These are phyloP conservation scores for Tephrocybe sp. DNA, from an alignment of 768 basidiomycete genomes.

Conservation along the genomic window DNA sequence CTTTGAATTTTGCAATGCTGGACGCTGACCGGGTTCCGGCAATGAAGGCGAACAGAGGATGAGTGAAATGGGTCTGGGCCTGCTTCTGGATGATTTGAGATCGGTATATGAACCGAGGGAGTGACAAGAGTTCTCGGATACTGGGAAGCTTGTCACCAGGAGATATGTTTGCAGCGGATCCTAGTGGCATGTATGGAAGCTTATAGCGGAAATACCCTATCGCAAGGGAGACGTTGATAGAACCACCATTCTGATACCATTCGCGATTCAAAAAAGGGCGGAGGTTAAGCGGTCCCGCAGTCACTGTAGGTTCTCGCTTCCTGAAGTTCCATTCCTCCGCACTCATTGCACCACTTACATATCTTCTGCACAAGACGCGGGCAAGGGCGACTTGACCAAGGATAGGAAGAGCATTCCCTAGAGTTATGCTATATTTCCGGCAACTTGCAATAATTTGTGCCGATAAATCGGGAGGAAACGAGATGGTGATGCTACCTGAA, in stretches of 20 bases:
- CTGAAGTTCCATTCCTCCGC: constrained; percentile 52
- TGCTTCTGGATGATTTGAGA: constrained; percentile 35
- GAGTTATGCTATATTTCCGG: constrained; percentile 39
- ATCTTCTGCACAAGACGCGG: constrained; percentile 45
- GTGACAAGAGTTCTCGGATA: constrained; percentile 39
- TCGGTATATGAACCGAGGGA: constrained; percentile 44
- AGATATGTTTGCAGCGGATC: constrained; percentile 21
- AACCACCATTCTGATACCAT: constrained; percentile 47
- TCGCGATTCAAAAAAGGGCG: constrained; percentile 45
- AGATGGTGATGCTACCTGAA: constrained; percentile 21
- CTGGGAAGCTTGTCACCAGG: constrained; percentile 37
- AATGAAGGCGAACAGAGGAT: constrained; percentile 49
- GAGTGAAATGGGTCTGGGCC: constrained; percentile 26
- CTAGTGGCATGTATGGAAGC: constrained; percentile 47
- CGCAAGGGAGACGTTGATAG: constrained; percentile 36
- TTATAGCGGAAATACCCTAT: constrained; percentile 40
- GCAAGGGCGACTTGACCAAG: constrained; percentile 52
- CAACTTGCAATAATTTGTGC: constrained; percentile 34
- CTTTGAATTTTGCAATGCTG: constrained; percentile 24
- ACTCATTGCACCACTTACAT: constrained; percentile 43
- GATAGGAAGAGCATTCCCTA: constrained; percentile 47
- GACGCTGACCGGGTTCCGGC: constrained; percentile 20
- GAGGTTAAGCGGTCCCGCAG: constrained; percentile 47
- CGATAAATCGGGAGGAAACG: constrained; percentile 29
- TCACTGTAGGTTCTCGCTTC: constrained; percentile 45